Evolutionary conservation across 148 eudicot species (phyloP).

Genomic region (Rhododendron molle): DNA sequence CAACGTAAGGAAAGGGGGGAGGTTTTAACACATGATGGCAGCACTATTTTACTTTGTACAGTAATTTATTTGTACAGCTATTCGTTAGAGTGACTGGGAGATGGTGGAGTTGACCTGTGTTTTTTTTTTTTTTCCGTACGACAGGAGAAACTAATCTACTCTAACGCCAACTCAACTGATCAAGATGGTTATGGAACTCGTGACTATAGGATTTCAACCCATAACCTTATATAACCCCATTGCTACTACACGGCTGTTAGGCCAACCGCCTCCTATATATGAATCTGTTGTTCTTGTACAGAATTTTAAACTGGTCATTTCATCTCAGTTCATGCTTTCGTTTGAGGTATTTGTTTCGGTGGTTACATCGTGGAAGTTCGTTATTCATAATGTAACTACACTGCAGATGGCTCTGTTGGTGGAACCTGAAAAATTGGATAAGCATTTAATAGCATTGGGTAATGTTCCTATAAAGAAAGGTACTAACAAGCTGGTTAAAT

Average conservation of each 20-base stretch:
- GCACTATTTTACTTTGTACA: conserved; percentile 32
- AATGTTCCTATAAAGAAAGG: not conserved
- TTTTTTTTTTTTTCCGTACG: not conserved
- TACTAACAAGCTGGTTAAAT: too few species aligned
- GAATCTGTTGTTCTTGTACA: not conserved
- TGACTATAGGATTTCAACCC: not conserved
- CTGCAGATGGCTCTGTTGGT: not conserved
- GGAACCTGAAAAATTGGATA: not conserved
- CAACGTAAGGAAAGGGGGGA: conserved; percentile 14
- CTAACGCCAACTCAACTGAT: not conserved
- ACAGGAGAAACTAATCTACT: not conserved
- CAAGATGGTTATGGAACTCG: not conserved
- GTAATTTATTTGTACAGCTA: conserved; percentile 57
- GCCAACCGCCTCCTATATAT: not conserved
- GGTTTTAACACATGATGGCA: conserved; percentile 17
- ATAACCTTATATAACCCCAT: not conserved
- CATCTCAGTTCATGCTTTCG: not conserved
- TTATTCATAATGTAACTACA: conserved; percentile 19
- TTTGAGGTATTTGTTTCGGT: not conserved
- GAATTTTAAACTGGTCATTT: not conserved
- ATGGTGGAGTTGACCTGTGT: conserved; percentile 19
- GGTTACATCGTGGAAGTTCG: not conserved
- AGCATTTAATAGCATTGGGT: not conserved
- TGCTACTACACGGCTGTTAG: not conserved
- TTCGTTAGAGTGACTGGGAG: conserved; percentile 44